phyloP scores from a whole-genome alignment of 768 basidiomycete genomes.

The Dioszegia aurantiaca region DNA sequence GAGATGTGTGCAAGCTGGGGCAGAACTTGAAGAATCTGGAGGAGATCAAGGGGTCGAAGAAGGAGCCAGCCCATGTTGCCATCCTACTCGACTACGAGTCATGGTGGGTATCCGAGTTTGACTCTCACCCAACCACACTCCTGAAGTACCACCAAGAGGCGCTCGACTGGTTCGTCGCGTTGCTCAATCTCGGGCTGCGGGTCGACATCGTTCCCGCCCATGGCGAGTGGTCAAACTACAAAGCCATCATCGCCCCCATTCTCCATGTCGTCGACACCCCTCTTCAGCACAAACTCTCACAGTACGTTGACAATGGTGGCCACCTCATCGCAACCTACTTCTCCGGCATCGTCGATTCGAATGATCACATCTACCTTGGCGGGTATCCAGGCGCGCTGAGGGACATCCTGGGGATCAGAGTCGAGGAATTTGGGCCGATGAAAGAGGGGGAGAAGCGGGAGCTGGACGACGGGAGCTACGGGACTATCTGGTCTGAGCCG shows the following conservation, averaged over 20 bases:
- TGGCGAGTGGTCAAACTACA: constrained; percentile 14
- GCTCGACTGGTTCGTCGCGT: constrained; percentile 19
- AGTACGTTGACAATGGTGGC: constrained; percentile 20
- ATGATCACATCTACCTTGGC: constrained; percentile 21
- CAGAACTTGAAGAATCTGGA: constrained; percentile 16
- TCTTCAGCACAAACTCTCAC: not conserved
- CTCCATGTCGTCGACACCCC: constrained; percentile 17
- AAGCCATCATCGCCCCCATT: constrained; percentile 17
- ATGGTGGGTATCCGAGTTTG: constrained; percentile 17
- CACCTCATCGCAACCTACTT: constrained; percentile 28
- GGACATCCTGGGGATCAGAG: constrained; percentile 19
- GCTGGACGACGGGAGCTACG: constrained; percentile 17
- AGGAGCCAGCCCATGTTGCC: constrained; percentile 16
- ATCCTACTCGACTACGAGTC: constrained; percentile 22
- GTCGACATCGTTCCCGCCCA: constrained; percentile 15
- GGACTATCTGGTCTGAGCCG: constrained; percentile 18
- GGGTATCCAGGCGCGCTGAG: constrained; percentile 23
- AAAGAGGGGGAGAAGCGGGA: constrained; percentile 6
- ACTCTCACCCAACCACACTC: constrained; percentile 16
- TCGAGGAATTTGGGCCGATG: constrained; percentile 24
- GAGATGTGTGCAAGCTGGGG: constrained; percentile 22
- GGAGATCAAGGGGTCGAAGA: constrained; percentile 16
- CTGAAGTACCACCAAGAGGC: constrained; percentile 18
- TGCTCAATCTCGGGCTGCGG: constrained; percentile 17
- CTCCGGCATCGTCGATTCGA: constrained; percentile 24